Evolutionary conservation across 2,329 filamentous ascomycete species (phyloP).

Genomic region (Neocatenulostroma microsporum): DNA sequence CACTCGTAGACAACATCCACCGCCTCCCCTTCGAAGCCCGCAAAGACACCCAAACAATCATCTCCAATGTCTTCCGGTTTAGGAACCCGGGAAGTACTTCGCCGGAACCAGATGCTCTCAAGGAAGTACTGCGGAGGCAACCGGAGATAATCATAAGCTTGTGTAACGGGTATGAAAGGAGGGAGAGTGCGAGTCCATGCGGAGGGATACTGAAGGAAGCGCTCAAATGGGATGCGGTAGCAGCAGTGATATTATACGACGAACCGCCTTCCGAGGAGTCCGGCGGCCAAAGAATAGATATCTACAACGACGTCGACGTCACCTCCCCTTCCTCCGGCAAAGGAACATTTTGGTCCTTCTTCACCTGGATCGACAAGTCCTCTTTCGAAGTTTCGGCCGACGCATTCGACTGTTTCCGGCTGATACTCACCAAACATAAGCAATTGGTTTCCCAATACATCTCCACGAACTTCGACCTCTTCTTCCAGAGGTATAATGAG

Average conservation of each 20-base stretch:
- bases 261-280: conserved; percentile 70
- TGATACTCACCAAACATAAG: conserved; percentile 92
- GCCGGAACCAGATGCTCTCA: conserved; percentile 72
- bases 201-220: conserved; percentile 85
- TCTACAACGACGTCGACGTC: conserved; percentile 58
- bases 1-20: conserved; percentile 74
- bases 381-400: conserved; percentile 96
- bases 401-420: conserved; percentile 93
- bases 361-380: conserved; percentile 93
- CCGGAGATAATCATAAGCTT: conserved; percentile 82
- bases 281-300: conserved; percentile 65
- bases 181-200: conserved; percentile 85
- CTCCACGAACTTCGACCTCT: conserved; percentile 80
- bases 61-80: conserved; percentile 91
- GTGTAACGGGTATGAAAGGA: conserved; percentile 81
- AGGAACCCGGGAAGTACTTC: conserved; percentile 59
- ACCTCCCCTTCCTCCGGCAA: conserved; percentile 66
- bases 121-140: conserved; percentile 77
- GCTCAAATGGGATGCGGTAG: conserved; percentile 81
- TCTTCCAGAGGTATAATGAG: conserved; percentile 86
- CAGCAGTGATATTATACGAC: conserved; percentile 87
- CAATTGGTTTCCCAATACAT: conserved; percentile 81
- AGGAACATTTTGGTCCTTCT: conserved; percentile 94
- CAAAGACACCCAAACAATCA: conserved; percentile 92
- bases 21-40: conserved; percentile 89